phyloP scores from a whole-genome alignment of 1,139 yeast genomes.

The Wickerhamomyces sp. region DNA sequence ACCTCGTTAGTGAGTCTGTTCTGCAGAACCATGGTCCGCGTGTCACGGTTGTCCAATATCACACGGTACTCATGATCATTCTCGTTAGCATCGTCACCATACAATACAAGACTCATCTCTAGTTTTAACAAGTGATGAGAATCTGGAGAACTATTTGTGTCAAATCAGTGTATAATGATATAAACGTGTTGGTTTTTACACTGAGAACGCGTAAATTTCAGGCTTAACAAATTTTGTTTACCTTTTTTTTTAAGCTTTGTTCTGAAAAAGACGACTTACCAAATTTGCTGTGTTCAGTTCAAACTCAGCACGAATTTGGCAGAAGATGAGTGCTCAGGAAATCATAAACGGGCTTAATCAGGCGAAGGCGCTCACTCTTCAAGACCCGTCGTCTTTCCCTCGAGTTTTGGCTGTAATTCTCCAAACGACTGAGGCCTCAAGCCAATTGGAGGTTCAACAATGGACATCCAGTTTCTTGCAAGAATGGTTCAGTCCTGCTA shows the following conservation, averaged over 20 bases:
- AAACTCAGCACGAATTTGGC: too few relatives aligned
- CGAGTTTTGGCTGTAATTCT: constrained; percentile 52
- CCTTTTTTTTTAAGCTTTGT: not conserved
- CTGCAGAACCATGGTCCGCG: constrained; percentile 42
- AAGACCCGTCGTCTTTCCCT: constrained; percentile 43
- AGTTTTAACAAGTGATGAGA: too few relatives aligned
- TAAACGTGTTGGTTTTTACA: not conserved
- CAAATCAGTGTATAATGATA: too few relatives aligned
- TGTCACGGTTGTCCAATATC: constrained; percentile 30
- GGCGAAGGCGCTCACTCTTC: constrained; percentile 47
- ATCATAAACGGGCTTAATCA: constrained; percentile 34
- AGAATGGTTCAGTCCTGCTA: constrained; percentile 39
- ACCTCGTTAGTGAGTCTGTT: constrained; percentile 39
- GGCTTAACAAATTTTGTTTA: constrained; percentile 2
- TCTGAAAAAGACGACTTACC: not conserved
- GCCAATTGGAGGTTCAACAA: constrained; percentile 32
- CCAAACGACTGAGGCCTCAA: constrained; percentile 34
- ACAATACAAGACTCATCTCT: constrained; percentile 29
- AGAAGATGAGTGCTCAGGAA: constrained; percentile 12
- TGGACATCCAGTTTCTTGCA: constrained; percentile 47
- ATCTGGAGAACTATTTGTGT: too few relatives aligned
- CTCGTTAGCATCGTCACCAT: constrained; percentile 32
- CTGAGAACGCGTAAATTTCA: constrained; percentile 3
- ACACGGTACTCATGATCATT: constrained; percentile 24
- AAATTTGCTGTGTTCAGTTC: too few relatives aligned